phyloP scores from a whole-genome alignment of 345 rosid species.

The Lagerstroemia speciosa region DNA sequence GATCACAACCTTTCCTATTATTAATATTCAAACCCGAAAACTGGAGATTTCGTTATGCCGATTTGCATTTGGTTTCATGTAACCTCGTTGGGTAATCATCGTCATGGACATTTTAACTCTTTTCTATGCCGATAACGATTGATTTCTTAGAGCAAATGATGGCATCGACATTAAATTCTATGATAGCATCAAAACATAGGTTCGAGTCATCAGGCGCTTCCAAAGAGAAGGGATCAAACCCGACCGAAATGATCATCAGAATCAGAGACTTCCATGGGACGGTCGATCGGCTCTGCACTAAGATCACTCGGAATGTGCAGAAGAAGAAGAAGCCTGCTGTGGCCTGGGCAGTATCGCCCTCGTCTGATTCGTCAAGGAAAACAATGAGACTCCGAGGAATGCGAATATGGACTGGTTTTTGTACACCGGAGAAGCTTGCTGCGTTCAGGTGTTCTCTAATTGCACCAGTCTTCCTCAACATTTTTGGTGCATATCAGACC shows the following conservation, averaged over 20 bases:
- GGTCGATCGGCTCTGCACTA: constrained; percentile 74
- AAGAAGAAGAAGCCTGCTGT: constrained; percentile 28
- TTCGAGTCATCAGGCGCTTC: constrained; percentile 49
- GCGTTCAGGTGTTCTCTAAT: constrained; percentile 1
- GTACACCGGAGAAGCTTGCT: neutral
- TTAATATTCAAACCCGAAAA: too few relatives aligned
- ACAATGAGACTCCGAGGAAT: constrained; percentile 59
- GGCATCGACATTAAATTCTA: too few relatives aligned
- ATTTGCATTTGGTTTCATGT: too few relatives aligned
- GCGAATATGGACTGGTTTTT: too few relatives aligned
- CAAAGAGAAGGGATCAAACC: constrained; percentile 35
- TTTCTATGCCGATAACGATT: too few relatives aligned
- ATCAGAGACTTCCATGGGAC: constrained; percentile 60
- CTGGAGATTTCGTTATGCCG: too few relatives aligned
- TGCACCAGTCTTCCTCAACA: constrained; percentile 7
- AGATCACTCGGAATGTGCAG: constrained; percentile 53
- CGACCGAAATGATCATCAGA: constrained; percentile 56
- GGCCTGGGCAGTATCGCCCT: constrained; percentile 27
- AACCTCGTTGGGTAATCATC: too few relatives aligned
- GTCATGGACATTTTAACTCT: too few relatives aligned
- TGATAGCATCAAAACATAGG: too few relatives aligned
- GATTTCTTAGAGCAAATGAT: too few relatives aligned
- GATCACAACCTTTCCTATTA: too few relatives aligned
- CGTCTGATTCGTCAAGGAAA: constrained; percentile 26
- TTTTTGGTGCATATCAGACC: constrained; percentile 1